phyloP scores from a whole-genome alignment of 108 stramenopile genomes.

The Cyclostephanos tholiformis region DNA sequence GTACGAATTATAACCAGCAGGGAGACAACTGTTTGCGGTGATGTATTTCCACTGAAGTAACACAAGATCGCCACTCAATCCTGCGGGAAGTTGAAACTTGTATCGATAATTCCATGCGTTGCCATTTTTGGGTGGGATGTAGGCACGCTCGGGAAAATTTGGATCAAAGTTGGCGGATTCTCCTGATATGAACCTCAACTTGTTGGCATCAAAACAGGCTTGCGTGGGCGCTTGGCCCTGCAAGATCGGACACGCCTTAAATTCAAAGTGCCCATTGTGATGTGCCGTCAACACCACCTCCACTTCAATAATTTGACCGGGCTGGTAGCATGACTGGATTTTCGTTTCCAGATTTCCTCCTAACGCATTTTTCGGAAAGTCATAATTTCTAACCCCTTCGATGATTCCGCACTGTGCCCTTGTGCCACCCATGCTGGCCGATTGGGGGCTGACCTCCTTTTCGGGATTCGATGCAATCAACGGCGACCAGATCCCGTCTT shows the following conservation, averaged over 20 bases:
- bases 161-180: conserved; percentile 29
- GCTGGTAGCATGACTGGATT: conserved; percentile 31
- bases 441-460: neutral
- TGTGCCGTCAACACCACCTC: conserved; percentile 42
- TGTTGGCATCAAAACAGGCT: conserved; percentile 53
- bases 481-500: conserved; percentile 5
- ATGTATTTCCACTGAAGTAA: conserved; percentile 70
- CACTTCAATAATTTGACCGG: conserved; percentile 41
- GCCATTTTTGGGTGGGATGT: too few species aligned
- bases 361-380: conserved; percentile 32
- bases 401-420: conserved; percentile 22
- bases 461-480: neutral
- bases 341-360: conserved; percentile 32
- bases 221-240: conserved; percentile 40
- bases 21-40: conserved; percentile 58
- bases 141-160: conserved; percentile 52
- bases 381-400: conserved; percentile 34
- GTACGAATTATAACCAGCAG: conserved; percentile 22
- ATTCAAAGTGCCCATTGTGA: conserved; percentile 54
- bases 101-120: neutral
- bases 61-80: conserved; percentile 53
- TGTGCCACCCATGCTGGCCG: conserved; percentile 26
- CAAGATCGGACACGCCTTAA: conserved; percentile 45
- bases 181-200: conserved; percentile 55
- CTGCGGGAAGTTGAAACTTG: conserved; percentile 42